Evolutionary conservation across 2,329 filamentous ascomycete species (phyloP).

Genomic region (Xylariaceae sp.): DNA sequence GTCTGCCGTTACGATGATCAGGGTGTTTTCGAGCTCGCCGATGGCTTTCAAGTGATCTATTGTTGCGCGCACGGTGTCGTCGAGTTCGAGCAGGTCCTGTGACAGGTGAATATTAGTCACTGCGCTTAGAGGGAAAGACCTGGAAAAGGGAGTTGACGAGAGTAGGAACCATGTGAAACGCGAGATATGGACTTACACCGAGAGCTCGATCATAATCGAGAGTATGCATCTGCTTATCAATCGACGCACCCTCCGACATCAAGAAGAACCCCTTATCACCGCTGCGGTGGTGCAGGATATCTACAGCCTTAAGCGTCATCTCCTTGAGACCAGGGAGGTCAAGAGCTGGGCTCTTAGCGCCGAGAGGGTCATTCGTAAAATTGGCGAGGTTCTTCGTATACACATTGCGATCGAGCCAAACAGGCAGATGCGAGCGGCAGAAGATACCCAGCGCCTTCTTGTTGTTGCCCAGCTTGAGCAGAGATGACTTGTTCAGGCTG

Average conservation of each 20-base stretch:
- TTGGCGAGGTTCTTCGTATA: conserved; percentile 73
- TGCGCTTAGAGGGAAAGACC: background rate
- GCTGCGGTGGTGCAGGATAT: conserved; percentile 73
- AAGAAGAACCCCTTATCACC: conserved; percentile 81
- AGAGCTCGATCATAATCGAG: conserved; percentile 87
- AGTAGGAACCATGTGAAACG: background rate
- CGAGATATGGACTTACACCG: conserved; percentile 47
- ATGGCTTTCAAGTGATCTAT: conserved; percentile 72
- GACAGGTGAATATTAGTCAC: background rate
- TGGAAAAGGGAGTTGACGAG: background rate
- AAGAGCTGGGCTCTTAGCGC: conserved; percentile 66
- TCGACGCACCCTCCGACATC: conserved; percentile 84
- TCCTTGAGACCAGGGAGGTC: conserved; percentile 86
- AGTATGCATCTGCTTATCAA: conserved; percentile 89
- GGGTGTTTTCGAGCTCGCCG: conserved; percentile 74
- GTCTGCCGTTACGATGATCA: conserved; percentile 83
- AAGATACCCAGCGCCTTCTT: conserved; percentile 79
- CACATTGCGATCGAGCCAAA: conserved; percentile 87
- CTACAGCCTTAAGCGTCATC: conserved; percentile 87
- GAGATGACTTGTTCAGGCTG: conserved; percentile 75
- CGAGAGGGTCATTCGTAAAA: conserved; percentile 73
- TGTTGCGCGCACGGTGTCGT: conserved; percentile 81
- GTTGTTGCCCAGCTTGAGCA: conserved; percentile 62
- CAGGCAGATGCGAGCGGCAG: conserved; percentile 75
- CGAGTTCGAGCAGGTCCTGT: conserved; percentile 78